These are phyloP conservation scores for Calonectria pseudoreteaudii DNA, from an alignment of 2,329 filamentous ascomycete genomes.

Conservation along the genomic window DNA sequence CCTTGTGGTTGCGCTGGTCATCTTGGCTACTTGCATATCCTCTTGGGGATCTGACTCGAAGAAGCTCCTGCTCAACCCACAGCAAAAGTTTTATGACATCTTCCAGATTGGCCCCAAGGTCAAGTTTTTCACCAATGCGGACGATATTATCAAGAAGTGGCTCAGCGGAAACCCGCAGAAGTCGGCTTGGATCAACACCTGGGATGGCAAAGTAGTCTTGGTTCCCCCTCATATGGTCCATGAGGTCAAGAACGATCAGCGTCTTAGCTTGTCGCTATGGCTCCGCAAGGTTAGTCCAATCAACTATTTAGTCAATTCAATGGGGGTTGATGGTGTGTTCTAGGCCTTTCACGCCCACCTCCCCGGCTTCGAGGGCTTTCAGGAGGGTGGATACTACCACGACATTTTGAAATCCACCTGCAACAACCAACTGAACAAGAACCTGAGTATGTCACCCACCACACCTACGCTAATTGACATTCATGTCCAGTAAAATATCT, in stretches of 20 bases:
- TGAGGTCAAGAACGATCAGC: constrained; percentile 15
- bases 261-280: constrained; percentile 8
- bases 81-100: background rate
- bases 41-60: background rate
- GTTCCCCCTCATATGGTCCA: constrained; percentile 19
- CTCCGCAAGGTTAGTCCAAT: background rate
- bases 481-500: background rate
- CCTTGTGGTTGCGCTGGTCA: background rate
- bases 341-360: constrained; percentile 1
- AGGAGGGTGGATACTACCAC: constrained; percentile 15
- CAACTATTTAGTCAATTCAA: background rate
- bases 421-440: constrained; percentile 18
- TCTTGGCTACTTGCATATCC: background rate
- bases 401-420: constrained; percentile 14
- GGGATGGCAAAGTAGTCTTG: constrained; percentile 10
- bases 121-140: background rate
- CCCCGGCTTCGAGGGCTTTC: constrained; percentile 12
- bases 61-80: background rate
- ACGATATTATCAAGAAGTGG: background rate
- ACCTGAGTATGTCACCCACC: background rate
- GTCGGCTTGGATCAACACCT: constrained; percentile 3
- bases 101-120: background rate
- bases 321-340: background rate
- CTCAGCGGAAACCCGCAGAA: background rate
- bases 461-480: background rate